phyloP scores from a whole-genome alignment of 2,329 filamentous ascomycete species.

The Monilinia aucupariae region DNA sequence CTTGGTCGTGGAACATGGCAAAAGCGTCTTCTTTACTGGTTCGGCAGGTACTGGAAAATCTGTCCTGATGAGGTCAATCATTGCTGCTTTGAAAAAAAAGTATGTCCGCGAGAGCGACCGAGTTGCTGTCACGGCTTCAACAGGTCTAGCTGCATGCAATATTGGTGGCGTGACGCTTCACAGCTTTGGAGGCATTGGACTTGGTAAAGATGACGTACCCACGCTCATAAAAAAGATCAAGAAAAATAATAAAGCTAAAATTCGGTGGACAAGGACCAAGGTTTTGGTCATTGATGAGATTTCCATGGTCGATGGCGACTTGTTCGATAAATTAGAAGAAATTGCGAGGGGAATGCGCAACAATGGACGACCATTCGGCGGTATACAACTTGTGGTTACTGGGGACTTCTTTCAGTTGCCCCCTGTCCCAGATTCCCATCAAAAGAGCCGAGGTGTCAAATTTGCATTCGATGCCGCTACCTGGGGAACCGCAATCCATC shows the following conservation, averaged over 20 bases:
- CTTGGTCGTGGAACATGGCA: constrained; percentile 70
- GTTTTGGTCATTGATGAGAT: constrained; percentile 89
- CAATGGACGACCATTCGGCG: constrained; percentile 88
- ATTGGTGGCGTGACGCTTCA: constrained; percentile 94
- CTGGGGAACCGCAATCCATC: constrained; percentile 88
- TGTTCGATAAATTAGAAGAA: constrained; percentile 92
- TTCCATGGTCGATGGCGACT: constrained; percentile 95
- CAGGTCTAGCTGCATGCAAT: constrained; percentile 91
- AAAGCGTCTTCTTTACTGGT: constrained; percentile 96
- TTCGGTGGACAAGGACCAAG: constrained; percentile 82
- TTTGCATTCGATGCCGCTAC: constrained; percentile 91
- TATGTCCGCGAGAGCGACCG: constrained; percentile 71
- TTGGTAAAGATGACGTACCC: constrained; percentile 81
- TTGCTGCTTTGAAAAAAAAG: constrained; percentile 71
- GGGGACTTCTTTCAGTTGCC: constrained; percentile 98
- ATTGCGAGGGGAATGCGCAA: constrained; percentile 82
- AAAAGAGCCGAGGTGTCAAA: constrained; percentile 58
- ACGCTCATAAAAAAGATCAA: constrained; percentile 86
- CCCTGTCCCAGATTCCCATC: constrained; percentile 72
- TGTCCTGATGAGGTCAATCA: constrained; percentile 88
- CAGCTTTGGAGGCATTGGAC: constrained; percentile 90
- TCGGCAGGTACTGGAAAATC: constrained; percentile 97
- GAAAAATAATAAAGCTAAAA: constrained; percentile 79
- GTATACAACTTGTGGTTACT: constrained; percentile 91
- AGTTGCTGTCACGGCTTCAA: constrained; percentile 91